Conservation (phyloP, 768 basidiomycete genomes). For the Chalciporus pseudorubinellus region DNA sequence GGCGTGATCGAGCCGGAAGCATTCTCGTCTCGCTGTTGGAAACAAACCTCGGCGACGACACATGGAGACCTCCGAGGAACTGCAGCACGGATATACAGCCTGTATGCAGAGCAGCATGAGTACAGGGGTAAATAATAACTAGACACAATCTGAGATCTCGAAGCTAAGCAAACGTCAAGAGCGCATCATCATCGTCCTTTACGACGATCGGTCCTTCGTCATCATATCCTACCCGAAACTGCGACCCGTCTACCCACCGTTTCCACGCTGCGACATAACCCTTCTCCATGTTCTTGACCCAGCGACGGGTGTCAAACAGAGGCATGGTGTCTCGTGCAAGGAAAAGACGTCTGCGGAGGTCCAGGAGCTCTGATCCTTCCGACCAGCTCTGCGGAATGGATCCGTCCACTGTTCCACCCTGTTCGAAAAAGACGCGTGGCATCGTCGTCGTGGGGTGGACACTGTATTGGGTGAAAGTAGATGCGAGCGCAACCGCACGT, state of each 20-base stretch:
- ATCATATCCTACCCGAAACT: constrained; percentile 27
- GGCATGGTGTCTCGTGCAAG: constrained; percentile 41
- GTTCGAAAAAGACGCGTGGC: background rate
- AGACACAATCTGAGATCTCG: background rate
- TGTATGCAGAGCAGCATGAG: too few relatives aligned
- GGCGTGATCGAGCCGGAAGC: too few relatives aligned
- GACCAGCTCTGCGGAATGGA: background rate
- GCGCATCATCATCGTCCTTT: constrained; percentile 27
- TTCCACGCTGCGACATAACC: constrained; percentile 43
- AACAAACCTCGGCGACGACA: too few relatives aligned
- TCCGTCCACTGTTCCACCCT: background rate
- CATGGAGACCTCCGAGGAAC: too few relatives aligned
- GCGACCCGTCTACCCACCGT: constrained; percentile 46
- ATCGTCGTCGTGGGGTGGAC: constrained; percentile 7
- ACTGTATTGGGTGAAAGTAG: constrained; percentile 23
- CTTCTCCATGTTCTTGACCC: constrained; percentile 48
- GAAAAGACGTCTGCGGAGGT: constrained; percentile 42
- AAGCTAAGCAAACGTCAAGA: background rate
- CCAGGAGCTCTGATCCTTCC: constrained; percentile 35
- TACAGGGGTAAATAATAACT: background rate
- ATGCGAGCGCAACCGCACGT: constrained; percentile 42
- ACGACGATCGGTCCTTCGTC: constrained; percentile 34
- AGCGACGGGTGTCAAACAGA: constrained; percentile 47
- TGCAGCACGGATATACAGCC: too few relatives aligned
- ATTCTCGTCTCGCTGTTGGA: too few relatives aligned